These are phyloP conservation scores for Acephala macrosclerotiorum DNA, from an alignment of 2,329 filamentous ascomycete genomes.

Conservation along the genomic window DNA sequence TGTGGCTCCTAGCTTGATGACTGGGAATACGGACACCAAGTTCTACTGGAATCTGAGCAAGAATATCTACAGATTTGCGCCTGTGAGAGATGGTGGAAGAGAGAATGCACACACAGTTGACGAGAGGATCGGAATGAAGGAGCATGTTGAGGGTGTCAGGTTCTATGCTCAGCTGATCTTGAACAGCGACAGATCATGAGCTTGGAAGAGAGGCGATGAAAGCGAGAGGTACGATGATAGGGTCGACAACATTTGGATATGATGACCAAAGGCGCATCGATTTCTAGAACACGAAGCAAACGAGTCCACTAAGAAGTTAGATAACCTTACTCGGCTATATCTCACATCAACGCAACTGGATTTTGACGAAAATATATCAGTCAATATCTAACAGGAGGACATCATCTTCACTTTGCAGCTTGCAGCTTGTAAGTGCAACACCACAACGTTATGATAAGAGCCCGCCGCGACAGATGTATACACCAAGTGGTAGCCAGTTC, in stretches of 20 bases:
- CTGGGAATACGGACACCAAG: constrained; percentile 39
- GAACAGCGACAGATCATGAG: constrained; percentile 31
- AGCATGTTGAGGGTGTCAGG: constrained; percentile 48
- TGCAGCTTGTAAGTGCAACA: neutral
- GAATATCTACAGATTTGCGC: constrained; percentile 51
- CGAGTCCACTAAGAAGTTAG: no score
- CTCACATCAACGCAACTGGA: no score
- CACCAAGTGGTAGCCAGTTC: neutral
- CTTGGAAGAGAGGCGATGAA: neutral
- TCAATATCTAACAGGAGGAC: no score
- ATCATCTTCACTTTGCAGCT: no score
- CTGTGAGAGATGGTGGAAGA: constrained; percentile 45
- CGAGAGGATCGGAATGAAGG: constrained; percentile 49
- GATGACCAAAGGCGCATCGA: no score
- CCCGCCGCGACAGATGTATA: neutral
- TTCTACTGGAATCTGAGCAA: constrained; percentile 44
- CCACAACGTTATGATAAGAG: neutral
- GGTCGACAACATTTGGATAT: no score
- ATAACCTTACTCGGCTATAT: no score
- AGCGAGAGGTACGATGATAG: no score
- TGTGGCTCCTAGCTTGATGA: constrained; percentile 35
- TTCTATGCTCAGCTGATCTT: constrained; percentile 45
- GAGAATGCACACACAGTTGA: constrained; percentile 49
- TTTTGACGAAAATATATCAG: no score
- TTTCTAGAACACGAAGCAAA: no score